Base-by-base conservation (phyloP, 176 grass and related monocot genomes). In the Typha latifolia region DNA sequence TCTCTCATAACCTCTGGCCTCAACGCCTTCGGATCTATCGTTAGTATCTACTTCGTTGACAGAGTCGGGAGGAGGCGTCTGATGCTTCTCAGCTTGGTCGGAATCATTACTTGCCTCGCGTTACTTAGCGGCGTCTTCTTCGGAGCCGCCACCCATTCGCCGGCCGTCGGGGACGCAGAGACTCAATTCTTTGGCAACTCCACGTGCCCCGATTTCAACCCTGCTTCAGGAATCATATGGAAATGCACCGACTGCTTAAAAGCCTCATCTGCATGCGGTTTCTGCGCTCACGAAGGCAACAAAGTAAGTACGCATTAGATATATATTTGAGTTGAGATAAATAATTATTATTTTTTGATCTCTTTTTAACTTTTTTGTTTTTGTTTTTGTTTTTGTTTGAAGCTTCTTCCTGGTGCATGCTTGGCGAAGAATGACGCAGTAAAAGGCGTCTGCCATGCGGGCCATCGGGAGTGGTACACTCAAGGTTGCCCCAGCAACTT, bases 41-140 rank as follows among this genome's bases (percentile, higher is more conserved):
- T 97, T 61, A 97, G 94, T 69, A 92, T 97, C 63, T 92, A 84
- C 80, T 97, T 97, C 70, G 89, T 97, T 12, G 88, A 92, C 76
- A 80, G 81, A 73, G 69, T 69, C 5, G 94, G 89, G 3, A 80
- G 94, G 66, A 69, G 89, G 63, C 78, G 67, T 62, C 77, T 97
- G 59, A 86, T 97, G 72, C 85, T 97, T 68, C 32, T 92, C 67
- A 97, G 88, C 65, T 72, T 97, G 16, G 49, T 92, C 18, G 94
- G 94, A 19, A 92, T 97, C 59, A 70, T 90, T 49, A 26, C 52
- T n/a, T 89, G 81, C 73, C 81, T 97, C 23, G 85, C 73, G 5
- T 78, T 86, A 68, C 85, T 97, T 14, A 50, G 81, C 3, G 83
- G 85, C 19, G 78, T 83, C 12, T 97, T 97, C 77, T 68, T 92